Base-by-base conservation (phyloP, 116 monocot species). In the Papilionanthe hybrid region DNA sequence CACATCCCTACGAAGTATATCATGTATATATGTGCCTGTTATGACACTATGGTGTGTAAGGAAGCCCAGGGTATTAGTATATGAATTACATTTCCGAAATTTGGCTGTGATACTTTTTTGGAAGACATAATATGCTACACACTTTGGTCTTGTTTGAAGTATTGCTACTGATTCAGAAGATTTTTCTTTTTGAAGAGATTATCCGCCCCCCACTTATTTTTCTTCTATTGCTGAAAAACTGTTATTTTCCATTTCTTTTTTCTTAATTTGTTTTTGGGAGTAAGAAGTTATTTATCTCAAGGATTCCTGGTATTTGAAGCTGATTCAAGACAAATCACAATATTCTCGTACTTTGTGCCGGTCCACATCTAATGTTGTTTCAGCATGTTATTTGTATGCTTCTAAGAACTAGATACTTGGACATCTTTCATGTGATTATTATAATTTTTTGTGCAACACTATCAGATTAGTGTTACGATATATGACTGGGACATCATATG, bases 401-500 rank as follows among this genome's bases (percentile, higher is more conserved):
- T 49, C 75, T 75, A 0, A 25, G 50, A 48, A 25, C 20, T 50
- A 42, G 11, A 1, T 27, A 28, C 27, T 10, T 9, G 22, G 37
- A 37, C 37, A 37, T 75, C 41, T 23, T 75, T 82, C 15, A 63
- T 71, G 68, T 60, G 42, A 45, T 63, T 32, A 78, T 77, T 30
- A 50, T 74, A 74, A 72, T 75, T 44, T 55, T 74, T 42, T 77
- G 28, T 25, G 11, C 55, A 27, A 42, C 20, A 25, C 57, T 82
- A 81, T 72, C 85, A 97, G 97, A 85, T 98, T 83, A 90, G 90
- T 85, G 91, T 94, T 63, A 98, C 98, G 49, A 98, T 98, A 86
- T 89, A 94, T 89, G 98, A 98, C 82, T 98, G 98, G 98, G 98
- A 98, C 84, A 94, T 98, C 80, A 83, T 98, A 87, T 98, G 94